Evolutionary conservation across 352 stramenopile species (phyloP), one percentile per base, ranked within the genome.

Genomic region (Phytophthora sansomeana): DNA sequence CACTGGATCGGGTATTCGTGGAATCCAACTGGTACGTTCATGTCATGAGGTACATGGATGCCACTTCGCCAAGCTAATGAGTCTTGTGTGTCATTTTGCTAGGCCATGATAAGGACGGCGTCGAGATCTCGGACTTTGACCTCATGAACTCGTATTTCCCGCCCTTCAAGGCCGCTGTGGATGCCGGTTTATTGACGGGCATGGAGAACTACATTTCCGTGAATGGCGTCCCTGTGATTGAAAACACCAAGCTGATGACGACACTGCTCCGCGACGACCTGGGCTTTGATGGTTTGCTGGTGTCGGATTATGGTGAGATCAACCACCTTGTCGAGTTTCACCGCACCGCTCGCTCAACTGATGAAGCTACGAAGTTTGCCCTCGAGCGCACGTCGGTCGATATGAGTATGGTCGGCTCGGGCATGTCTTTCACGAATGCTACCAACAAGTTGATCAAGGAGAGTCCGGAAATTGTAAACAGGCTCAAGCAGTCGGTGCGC

Each of bases 261-360:
- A 53, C 17, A 16, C 14, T 61, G 30, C 30, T 61, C 17, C 41
- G 54, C 4, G 41, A 61, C 19, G 54, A 61, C 28, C 41, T 61
- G 14, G 21, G 21, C 5, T 61, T 61, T 32, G 29, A 61, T 6
- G 41, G 54, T 46, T 52, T 61, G 32, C 14, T 77, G 24, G 86
- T 97, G 17, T 97, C 90, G 3, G 91, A 97, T 59, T 97, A 91
- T 70, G 67, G 71, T 11, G 90, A 97, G 75, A 96, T 97, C 35
- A 78, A 88, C 32, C 96, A 97, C 51, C 55, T 95, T 3, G 35
- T 69, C 6, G 43, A 57, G 9, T 83, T 69, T 32, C 78, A 87
- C 33, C 75, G 76, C 19, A 57, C 54, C 5, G 41, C 54, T 13
- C 54, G 54, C 16, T 46, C 54, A 11, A 46, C 29, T 14, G 41